Percentiles rank a stretch among this genome's conserved stretches.
These are phyloP conservation scores for Silene vulgaris DNA, from an alignment of 179 eudicot species.

Conservation along the genomic window DNA sequence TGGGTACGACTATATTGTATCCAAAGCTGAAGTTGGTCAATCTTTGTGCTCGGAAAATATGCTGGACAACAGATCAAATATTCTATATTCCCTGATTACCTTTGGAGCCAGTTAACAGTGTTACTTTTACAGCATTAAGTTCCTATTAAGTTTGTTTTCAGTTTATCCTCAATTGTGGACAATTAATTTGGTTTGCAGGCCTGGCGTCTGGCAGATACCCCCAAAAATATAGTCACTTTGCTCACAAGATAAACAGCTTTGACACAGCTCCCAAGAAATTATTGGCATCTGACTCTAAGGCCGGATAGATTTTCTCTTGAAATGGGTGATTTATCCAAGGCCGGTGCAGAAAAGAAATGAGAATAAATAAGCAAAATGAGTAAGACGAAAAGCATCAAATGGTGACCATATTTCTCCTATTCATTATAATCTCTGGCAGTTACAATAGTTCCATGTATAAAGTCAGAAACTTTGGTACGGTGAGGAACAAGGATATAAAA, in stretches of 20 bases:
- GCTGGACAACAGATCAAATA: neutral
- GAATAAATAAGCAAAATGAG: too few relatives aligned
- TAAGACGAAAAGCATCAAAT: too few relatives aligned
- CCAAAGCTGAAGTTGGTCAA: neutral
- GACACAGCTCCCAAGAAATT: conserved; percentile 93
- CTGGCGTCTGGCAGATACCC: conserved; percentile 80
- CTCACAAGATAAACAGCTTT: conserved; percentile 90
- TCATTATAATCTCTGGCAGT: too few relatives aligned
- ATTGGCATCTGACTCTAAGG: conserved; percentile 88
- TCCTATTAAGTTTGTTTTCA: neutral
- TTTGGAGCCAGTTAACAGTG: neutral
- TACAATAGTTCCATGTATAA: too few relatives aligned
- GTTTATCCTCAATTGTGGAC: neutral
- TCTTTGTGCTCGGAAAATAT: neutral
- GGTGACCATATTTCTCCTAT: too few relatives aligned
- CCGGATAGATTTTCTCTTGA: conserved; percentile 95
- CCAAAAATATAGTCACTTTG: conserved; percentile 71
- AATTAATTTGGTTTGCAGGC: conserved; percentile 43
- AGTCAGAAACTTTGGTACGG: too few relatives aligned
- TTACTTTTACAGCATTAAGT: neutral
- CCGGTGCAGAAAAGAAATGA: conserved; percentile 69
- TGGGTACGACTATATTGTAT: neutral
- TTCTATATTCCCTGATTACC: neutral
- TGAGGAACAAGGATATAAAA: too few relatives aligned
- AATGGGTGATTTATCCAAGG: conserved; percentile 78